Evolutionary conservation across 106 monocot genomes (phyloP), one percentile per base, ranked within the genome.

Genomic region (Dendrobium chrysotoxum): DNA sequence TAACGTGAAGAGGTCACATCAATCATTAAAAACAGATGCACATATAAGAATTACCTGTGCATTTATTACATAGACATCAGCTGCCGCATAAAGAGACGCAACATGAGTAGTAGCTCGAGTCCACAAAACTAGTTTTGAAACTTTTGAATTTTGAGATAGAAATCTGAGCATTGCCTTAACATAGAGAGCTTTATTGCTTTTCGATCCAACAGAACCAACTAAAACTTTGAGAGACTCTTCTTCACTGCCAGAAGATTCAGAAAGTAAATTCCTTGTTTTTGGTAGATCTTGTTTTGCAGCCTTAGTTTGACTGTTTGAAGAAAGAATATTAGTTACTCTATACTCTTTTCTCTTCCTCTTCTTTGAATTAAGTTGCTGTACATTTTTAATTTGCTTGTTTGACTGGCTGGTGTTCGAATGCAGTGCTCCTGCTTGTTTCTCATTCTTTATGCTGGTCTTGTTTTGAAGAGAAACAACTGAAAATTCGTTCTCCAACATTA

Each of bases 191-290:
- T 96, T 96, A 50, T 96, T 96, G 86, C 96, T 96, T 87, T 96
- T 96, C 47, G 93, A 96, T 87, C 96, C 96, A 84, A 96, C 61
- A 7, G 96, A 96, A 57, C 96, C 96, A 80, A 96, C 92, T 58
- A 96, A 71, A 76, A 96, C 81, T 90, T 88, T 93, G 71, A 93
- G 87, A 68, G 73, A 38, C 53, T 87, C 77, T 40, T 83, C 80
- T 81, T 80, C 54, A 57, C 40, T 77, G 23, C 18, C 77, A 23
- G 81, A 46, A 58, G 15, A 75, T 50, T 87, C 71, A 47, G 86
- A 82, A 79, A 93, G 53, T 72, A 96, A 86, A n/a, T 76, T 87
- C 46, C 91, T 90, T 75, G 17, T 54, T 41, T 9, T 81, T 4
- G 35, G 25, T 18, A 80, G 81, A 31, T 28, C 77, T 75, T 78